Conservation (phyloP, 2,329 filamentous ascomycete species). For the Aspergillus viridinutans region DNA sequence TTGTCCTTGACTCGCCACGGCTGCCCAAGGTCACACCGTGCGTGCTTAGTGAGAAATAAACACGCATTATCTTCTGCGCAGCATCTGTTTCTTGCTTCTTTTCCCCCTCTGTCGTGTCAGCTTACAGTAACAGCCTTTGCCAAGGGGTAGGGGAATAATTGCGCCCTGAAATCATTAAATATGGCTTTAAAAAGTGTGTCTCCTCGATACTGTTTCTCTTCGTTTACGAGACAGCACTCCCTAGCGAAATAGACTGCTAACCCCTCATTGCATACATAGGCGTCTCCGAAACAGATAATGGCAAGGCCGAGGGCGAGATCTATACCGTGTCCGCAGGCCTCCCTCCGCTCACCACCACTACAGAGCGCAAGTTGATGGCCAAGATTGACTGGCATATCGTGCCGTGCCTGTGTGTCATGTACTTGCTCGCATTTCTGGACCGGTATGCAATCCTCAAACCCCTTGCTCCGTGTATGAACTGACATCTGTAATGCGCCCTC, state of each 20-base stretch:
- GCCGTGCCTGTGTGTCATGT: conserved; percentile 69
- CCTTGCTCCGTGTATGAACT: background rate
- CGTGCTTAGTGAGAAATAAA: background rate
- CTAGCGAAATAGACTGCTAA: background rate
- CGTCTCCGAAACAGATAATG: conserved; percentile 2
- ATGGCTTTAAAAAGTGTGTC: background rate
- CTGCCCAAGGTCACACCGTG: background rate
- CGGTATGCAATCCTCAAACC: conserved; percentile 27
- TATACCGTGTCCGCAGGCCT: conserved; percentile 18
- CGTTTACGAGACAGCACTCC: background rate
- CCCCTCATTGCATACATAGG: conserved; percentile 1
- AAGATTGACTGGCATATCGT: conserved; percentile 70
- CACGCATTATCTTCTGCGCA: background rate
- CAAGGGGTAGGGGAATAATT: background rate
- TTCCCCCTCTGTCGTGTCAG: background rate
- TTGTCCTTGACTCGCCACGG: background rate
- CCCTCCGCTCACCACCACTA: conserved; percentile 34
- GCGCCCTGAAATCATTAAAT: background rate
- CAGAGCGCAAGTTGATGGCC: conserved; percentile 60
- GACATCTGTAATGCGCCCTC: background rate
- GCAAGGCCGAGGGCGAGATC: conserved; percentile 19
- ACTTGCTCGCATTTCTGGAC: conserved; percentile 64
- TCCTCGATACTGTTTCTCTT: background rate
- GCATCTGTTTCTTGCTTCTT: background rate
- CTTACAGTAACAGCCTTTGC: background rate